These are phyloP conservation scores for Fusarium duplospermum DNA, from an alignment of 2,329 filamentous ascomycete species.

Conservation along the genomic window DNA sequence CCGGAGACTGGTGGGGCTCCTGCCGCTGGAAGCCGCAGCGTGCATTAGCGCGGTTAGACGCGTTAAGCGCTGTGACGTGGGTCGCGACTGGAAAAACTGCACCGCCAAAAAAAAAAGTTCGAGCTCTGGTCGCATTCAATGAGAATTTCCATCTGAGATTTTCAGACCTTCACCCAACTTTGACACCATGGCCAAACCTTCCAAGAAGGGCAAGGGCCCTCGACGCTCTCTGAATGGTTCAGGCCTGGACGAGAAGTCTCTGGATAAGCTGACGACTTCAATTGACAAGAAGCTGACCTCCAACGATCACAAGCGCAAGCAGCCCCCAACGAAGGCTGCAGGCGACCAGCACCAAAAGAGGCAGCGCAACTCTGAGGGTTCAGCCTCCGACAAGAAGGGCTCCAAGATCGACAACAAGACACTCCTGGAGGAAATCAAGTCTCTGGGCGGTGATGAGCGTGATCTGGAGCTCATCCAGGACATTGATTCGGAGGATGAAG, in stretches of 20 bases:
- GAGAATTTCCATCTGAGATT: conserved; percentile 36
- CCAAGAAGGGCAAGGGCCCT: conserved; percentile 52
- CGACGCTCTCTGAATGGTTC: conserved; percentile 35
- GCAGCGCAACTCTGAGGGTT: conserved; percentile 49
- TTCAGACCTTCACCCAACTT: conserved; percentile 19
- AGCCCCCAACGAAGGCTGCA: conserved; percentile 51
- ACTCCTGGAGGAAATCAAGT: conserved; percentile 72
- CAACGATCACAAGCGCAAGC: conserved; percentile 59
- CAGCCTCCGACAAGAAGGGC: conserved; percentile 39
- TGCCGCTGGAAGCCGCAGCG: background rate
- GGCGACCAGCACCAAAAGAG: conserved; percentile 52
- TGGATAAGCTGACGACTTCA: conserved; percentile 66
- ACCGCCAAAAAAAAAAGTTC: conserved; percentile 42
- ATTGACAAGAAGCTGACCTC: conserved; percentile 64
- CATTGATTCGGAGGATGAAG: conserved; percentile 57
- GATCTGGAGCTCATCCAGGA: conserved; percentile 72
- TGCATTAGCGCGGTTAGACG: conserved; percentile 26
- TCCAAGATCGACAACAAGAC: conserved; percentile 49
- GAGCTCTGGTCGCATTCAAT: conserved; percentile 17
- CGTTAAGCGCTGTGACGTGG: conserved; percentile 37
- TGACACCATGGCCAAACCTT: conserved; percentile 49
- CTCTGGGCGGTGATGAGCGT: conserved; percentile 73
- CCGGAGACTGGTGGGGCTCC: conserved; percentile 15
- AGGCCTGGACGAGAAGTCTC: conserved; percentile 61
- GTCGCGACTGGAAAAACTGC: conserved; percentile 28